Base-by-base conservation (phyloP, 2,329 filamentous ascomycete genomes). In the Epicoccum sorghinum region DNA sequence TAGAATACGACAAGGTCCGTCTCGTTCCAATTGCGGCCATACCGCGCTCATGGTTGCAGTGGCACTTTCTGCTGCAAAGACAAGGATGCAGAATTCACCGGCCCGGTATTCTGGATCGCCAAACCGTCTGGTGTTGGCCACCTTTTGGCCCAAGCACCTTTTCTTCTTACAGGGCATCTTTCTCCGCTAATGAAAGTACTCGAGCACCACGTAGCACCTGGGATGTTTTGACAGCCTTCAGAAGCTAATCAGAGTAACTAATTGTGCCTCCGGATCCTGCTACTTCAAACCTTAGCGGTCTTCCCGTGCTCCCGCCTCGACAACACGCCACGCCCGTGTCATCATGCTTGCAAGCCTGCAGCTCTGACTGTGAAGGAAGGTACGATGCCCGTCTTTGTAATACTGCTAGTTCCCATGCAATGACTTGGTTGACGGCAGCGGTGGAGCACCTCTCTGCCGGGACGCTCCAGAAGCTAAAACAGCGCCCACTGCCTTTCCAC, bases 151-250 rank as follows among this genome's bases (percentile, higher is more conserved):
- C 54, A 47, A 59, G 62, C 61, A 52, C 56, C 52, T 50, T 51
- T 61, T 54, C 55, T 54, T 64, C 57, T 50, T 59, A 57, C 55
- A 55, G 53, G 50, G 59, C 59, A 49, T 60, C 56, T 36, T 54
- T 55, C 49, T 60, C 64, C 61, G 65, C 67, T 70, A 70, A 74
- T 73, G 68, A 71, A 62, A 72, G 69, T 71, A 68, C 67, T 62
- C 55, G 55, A 66, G 60, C 62, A 64, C 53, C 57, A 62, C 63
- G 59, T 58, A 59, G 52, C 52, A 27, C 44, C 52, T 47, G 49
- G 54, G 50, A 64, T 64, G 53, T 62, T 58, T 60, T 53, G 48
- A 57, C 44, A 47, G 46, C 38, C 46, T 48, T 55, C 51, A 50
- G 47, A 59, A 48, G 51, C 55, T 57, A 50, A 48, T 50, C 55